Conservation (phyloP, 805 yeast genomes). For the Grigorovia jiainica region DNA sequence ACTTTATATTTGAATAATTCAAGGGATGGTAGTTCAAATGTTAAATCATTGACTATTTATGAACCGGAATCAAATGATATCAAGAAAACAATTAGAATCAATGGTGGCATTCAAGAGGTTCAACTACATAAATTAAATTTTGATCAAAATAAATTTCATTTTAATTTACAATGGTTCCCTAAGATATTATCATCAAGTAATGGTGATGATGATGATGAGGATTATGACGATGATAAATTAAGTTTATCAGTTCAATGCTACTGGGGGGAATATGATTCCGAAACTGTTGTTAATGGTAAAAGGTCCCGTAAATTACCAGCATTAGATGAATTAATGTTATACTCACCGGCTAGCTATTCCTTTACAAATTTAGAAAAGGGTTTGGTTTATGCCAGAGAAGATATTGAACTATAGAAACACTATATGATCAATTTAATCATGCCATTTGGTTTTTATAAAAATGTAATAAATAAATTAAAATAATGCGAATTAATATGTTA, state of each 20-base stretch:
- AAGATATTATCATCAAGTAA: conserved; percentile 33
- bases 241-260: conserved; percentile 57
- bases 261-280: conserved; percentile 66
- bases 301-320: conserved; percentile 50
- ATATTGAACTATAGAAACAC: conserved; percentile 32
- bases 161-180: conserved; percentile 75
- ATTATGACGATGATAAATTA: conserved; percentile 31
- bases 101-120: conserved; percentile 55
- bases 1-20: conserved; percentile 44
- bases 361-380: conserved; percentile 64
- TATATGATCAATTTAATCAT: too few relatives aligned
- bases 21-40: conserved; percentile 41
- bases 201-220: conserved; percentile 31
- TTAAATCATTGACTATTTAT: conserved; percentile 50
- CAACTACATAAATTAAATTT: conserved; percentile 59
- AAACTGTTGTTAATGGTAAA: conserved; percentile 31
- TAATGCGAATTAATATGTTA: too few relatives aligned
- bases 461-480: too few relatives aligned
- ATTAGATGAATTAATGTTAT: conserved; percentile 57
- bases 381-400: conserved; percentile 47
- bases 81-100: conserved; percentile 36
- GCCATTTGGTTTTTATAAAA: too few relatives aligned
- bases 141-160: conserved; percentile 41
- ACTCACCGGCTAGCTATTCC: conserved; percentile 53
- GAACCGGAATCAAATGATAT: conserved; percentile 27